phyloP scores from a whole-genome alignment of 768 basidiomycete species.

The Pilatotrama ljubarskyi region DNA sequence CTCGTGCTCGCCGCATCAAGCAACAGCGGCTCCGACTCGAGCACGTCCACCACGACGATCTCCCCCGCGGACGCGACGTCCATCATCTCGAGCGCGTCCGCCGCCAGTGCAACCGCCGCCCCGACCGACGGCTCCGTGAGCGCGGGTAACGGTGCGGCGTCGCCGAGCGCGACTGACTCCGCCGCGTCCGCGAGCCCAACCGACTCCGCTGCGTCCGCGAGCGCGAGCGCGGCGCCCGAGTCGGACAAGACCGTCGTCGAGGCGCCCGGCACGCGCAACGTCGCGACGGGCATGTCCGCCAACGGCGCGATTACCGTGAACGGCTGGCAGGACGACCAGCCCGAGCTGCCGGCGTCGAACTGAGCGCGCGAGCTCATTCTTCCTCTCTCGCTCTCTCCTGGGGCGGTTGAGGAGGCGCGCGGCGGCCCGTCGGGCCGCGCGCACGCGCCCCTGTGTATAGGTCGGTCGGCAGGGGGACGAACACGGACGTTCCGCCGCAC shows the following conservation, averaged over 20 bases:
- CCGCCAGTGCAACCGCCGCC: constrained; percentile 6
- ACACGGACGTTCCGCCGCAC: constrained; percentile 10
- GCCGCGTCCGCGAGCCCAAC: constrained; percentile 23
- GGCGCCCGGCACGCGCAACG: constrained; percentile 39
- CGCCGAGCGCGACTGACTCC: neutral
- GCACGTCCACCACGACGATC: constrained; percentile 22
- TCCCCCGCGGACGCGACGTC: constrained; percentile 28
- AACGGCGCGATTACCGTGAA: constrained; percentile 46
- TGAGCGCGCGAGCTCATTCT: neutral
- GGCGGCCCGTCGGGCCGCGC: neutral
- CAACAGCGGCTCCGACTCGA: constrained; percentile 20
- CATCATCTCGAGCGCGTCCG: constrained; percentile 32
- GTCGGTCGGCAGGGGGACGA: neutral
- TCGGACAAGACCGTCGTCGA: constrained; percentile 24
- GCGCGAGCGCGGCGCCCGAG: constrained; percentile 20
- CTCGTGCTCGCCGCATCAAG: constrained; percentile 37
- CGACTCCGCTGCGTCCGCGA: constrained; percentile 26
- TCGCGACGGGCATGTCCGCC: constrained; percentile 41
- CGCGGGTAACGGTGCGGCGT: constrained; percentile 17
- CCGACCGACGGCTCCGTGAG: constrained; percentile 13
- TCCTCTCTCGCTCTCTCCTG: too few relatives aligned
- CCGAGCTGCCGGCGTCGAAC: neutral
- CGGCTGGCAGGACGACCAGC: constrained; percentile 39
- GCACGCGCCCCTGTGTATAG: neutral
- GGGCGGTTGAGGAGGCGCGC: neutral